A percentile compares a stretch with the other conserved stretches of the same genome.
phyloP scores from a whole-genome alignment of 306 rosid species.

The Castanea sativa region DNA sequence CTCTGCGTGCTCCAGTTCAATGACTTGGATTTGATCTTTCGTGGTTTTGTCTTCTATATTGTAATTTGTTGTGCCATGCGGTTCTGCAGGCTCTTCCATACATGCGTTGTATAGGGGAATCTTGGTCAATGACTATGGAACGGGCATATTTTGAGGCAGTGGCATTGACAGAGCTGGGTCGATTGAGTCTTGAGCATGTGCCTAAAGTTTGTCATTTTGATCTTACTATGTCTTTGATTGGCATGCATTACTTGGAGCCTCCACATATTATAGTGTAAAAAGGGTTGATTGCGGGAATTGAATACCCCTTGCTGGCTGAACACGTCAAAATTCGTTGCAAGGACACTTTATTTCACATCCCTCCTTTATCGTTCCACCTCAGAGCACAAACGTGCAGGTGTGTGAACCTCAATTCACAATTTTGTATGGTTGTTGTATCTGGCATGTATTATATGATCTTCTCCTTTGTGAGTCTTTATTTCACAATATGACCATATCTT shows the following conservation, averaged over 20 bases:
- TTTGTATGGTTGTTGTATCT: not conserved
- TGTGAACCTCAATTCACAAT: not conserved
- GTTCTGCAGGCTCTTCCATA: slow-evolving; percentile 73
- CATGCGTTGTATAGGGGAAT: slow-evolving; percentile 81
- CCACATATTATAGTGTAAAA: slow-evolving; percentile 86
- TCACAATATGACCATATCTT: not conserved
- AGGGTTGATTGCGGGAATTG: slow-evolving; percentile 80
- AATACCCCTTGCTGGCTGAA: slow-evolving; percentile 70
- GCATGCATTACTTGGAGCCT: slow-evolving; percentile 84
- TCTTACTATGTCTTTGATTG: slow-evolving; percentile 79
- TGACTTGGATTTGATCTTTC: no score
- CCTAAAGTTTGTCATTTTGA: slow-evolving; percentile 88
- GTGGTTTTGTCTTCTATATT: no score
- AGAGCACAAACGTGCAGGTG: slow-evolving; percentile 79
- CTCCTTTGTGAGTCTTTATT: not conserved
- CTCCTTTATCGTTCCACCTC: slow-evolving; percentile 64
- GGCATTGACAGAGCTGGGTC: slow-evolving; percentile 43
- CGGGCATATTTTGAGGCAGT: slow-evolving; percentile 81
- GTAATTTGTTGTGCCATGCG: not conserved
- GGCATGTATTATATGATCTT: not conserved
- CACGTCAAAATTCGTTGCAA: slow-evolving; percentile 78
- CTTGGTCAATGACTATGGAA: slow-evolving; percentile 96
- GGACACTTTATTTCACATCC: slow-evolving; percentile 76
- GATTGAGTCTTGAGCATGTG: slow-evolving; percentile 56
- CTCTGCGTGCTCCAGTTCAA: no score